Evolutionary conservation across 805 yeast genomes (phyloP), one percentile per base, ranked within the genome.

Genomic region (Maudiozyma pseudohumilis): DNA sequence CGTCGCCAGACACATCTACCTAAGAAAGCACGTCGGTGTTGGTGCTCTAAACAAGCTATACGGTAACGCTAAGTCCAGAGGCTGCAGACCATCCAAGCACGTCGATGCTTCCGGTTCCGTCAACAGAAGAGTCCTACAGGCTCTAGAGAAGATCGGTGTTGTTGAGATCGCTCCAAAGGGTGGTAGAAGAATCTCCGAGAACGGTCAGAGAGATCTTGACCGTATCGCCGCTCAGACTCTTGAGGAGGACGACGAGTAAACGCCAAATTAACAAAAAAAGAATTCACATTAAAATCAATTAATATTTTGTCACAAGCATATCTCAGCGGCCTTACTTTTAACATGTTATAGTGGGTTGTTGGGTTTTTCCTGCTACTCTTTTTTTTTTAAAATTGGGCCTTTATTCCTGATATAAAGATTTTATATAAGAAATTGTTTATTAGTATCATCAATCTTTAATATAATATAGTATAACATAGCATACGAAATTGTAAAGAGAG

Each of bases 191-290:
- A 85, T 89, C 78, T 81, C 96, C 51, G 95, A 85, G 68, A 83
- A 86, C 74, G 98, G 98, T 68, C 96, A 88, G 77, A 88, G 97
- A 84, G 98, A 89, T 76, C 82, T 89, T 75, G 98, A 89, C 76
- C 96, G 98, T 80, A 88, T 89, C 70, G 96, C 96, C 68, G 95
- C 94, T 68, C 95, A 86, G 75, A 85, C 95, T 68, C 77, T 83
- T 70, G 94, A 86, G 74, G 78, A 76, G 65, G 89, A 82, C 65
- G 92, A 82, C 64, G 92, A 82, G 65, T 54, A 53, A 50, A 44
- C 50, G 19, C 28, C 35, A 29, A 26, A 26, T 26, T 26, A 26
- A 17, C 16, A 26, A 17, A 26, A 7, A 26, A 26, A 26, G 15
- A 26, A 26, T 26, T 26, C 15, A 26, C 29, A 15, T n/a, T n/a